Base-by-base conservation (phyloP, 192 early-diverging fungal species). In the Physocladia obscura region DNA sequence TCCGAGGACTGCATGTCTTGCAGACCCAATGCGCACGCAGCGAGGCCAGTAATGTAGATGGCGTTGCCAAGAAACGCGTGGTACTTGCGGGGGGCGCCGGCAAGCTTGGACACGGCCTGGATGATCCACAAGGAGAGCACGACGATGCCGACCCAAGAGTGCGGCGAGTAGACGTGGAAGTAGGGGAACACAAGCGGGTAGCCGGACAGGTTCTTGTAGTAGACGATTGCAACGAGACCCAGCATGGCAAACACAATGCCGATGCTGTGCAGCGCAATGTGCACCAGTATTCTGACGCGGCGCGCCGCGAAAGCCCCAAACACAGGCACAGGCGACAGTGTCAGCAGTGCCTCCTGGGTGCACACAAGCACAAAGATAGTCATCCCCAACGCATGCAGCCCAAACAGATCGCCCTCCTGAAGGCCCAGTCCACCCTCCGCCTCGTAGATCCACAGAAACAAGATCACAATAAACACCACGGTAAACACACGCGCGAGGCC, bases 121-220 rank as follows among this genome's bases (percentile, higher is more conserved):
- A 55, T 55, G 52, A 55, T 55, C 19, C 27, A 55, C 8, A 55
- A 24, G 8, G 52, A 19, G 21, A 55, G 27, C 15, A 55, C 13
- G 27, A 27, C 52, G 52, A 55, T 55, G 27, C 52, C 52, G 52
- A 27, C 52, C 52, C 52, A 55, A 8, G 52, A 55, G 22, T 55
- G 52, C 19, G 52, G 52, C 21, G 52, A 55, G 52, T 55, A 55
- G 52, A 55, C 21, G 52, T 55, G 52, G 52, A 13, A 55, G 52
- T 19, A 55, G 52, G 52, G 52, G 22, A 55, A 55, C 21, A 27
- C 52, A 24, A 27, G 52, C 52, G 52, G 52, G 11, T 55, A 5
- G 52, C 27, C 52, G 21, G 52, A 55, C 21, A 55, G 52, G 52
- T 55, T 55, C 52, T 55, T 55, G 52, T 55, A 55, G 21, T 19